Evolutionary conservation across 2,329 filamentous ascomycete genomes (phyloP).

Genomic region (Phyllosticta citribraziliensis): DNA sequence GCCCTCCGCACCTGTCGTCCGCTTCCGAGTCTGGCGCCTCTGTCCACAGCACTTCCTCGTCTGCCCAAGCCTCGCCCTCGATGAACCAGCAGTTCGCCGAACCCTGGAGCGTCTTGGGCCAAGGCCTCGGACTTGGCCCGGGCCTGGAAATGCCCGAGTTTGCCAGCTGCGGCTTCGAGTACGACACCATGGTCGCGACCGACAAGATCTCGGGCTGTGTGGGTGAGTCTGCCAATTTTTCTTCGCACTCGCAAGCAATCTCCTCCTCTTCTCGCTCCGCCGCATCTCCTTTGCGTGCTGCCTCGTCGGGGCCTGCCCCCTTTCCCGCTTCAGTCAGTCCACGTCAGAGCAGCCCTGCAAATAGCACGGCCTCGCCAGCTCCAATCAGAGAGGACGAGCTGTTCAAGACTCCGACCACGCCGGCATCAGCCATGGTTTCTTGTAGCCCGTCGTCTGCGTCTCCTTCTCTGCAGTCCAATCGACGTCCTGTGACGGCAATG

Average conservation of each 20-base stretch:
- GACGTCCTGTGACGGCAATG: slow-evolving; percentile 1
- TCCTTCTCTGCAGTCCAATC: slow-evolving; percentile 14
- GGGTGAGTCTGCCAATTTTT: slow-evolving; percentile 37
- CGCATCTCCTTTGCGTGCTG: slow-evolving; percentile 8
- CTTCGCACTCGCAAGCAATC: slow-evolving; percentile 22
- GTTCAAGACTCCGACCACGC: slow-evolving; percentile 25
- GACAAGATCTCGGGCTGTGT: slow-evolving; percentile 37
- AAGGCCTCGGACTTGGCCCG: slow-evolving; percentile 51
- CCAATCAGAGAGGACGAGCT: slow-evolving; percentile 12
- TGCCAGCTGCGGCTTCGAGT: slow-evolving; percentile 48
- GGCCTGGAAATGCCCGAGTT: slow-evolving; percentile 51
- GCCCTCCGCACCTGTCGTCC: slow-evolving; percentile 36
- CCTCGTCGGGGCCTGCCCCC: not conserved
- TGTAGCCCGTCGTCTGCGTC: slow-evolving; percentile 8
- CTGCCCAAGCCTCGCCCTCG: slow-evolving; percentile 43
- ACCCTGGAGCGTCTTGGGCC: slow-evolving; percentile 47
- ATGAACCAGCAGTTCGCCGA: slow-evolving; percentile 52
- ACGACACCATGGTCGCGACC: slow-evolving; percentile 37
- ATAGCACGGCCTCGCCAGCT: not conserved
- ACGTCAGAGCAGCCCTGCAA: not conserved
- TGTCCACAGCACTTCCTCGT: slow-evolving; percentile 32
- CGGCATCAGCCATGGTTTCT: slow-evolving; percentile 33
- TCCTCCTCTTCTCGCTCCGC: slow-evolving; percentile 13
- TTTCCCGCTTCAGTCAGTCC: slow-evolving; percentile 2
- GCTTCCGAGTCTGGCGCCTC: slow-evolving; percentile 44